Conservation (phyloP, 192 early-diverging fungal genomes). For the Coemansia sp. region DNA sequence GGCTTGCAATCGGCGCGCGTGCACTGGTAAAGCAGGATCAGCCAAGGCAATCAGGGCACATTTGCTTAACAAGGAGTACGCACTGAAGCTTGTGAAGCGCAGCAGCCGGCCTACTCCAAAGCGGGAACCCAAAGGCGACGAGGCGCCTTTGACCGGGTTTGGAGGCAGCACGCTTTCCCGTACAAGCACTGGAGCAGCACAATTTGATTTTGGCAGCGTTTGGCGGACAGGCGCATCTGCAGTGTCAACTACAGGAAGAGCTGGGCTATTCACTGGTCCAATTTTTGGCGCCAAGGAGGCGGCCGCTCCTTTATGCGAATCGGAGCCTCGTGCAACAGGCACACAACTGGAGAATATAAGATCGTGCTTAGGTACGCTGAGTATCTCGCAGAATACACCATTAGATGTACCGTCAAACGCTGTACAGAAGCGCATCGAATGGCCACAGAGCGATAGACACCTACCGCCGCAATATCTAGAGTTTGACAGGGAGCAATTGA, state of each 20-base stretch:
- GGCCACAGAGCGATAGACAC: constrained; percentile 9
- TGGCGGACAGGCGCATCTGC: constrained; percentile 21
- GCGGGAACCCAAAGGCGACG: neutral
- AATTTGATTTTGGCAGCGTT: constrained; percentile 50
- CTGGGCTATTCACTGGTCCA: constrained; percentile 22
- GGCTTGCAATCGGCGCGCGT: constrained; percentile 76
- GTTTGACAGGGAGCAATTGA: constrained; percentile 32
- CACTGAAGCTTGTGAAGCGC: constrained; percentile 57
- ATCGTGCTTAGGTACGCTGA: constrained; percentile 1
- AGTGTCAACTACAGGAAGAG: neutral
- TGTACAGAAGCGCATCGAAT: constrained; percentile 20
- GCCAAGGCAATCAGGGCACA: constrained; percentile 66
- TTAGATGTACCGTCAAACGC: neutral
- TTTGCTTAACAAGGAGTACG: constrained; percentile 65
- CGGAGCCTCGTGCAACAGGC: neutral
- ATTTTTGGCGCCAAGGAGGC: constrained; percentile 19
- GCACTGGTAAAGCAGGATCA: constrained; percentile 67
- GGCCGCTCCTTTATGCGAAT: neutral
- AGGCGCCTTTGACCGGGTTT: neutral
- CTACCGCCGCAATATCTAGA: constrained; percentile 35
- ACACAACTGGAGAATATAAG: neutral
- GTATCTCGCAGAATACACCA: neutral
- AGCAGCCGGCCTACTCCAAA: constrained; percentile 8
- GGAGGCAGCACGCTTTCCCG: neutral
- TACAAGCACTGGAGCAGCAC: neutral